Conservation (phyloP, 148 eudicot species). For the Diospyros kaki region DNA sequence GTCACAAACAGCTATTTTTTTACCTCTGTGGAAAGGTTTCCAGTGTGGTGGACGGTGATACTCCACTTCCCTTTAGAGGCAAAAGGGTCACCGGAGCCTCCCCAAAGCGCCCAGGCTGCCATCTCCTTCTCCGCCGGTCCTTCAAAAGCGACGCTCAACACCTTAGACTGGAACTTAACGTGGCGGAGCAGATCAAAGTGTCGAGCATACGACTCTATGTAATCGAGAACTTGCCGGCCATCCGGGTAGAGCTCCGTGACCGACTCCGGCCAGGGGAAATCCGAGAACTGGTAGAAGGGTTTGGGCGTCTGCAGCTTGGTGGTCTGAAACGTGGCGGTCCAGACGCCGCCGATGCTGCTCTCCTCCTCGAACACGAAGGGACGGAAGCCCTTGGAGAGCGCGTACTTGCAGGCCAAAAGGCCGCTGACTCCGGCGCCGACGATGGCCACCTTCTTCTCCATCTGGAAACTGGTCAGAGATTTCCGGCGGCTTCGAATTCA, state of each 20-base stretch:
- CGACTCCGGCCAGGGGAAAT: constrained; percentile 67
- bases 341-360: constrained; percentile 61
- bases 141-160: constrained; percentile 38
- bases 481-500: too few species aligned
- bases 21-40: constrained; percentile 35
- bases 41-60: constrained; percentile 30
- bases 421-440: constrained; percentile 77
- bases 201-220: constrained; percentile 51
- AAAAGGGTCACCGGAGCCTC: constrained; percentile 53
- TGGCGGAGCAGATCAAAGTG: constrained; percentile 47
- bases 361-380: constrained; percentile 69
- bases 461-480: not conserved
- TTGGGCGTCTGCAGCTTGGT: constrained; percentile 71
- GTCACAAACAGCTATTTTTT: too few species aligned
- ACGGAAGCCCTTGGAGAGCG: constrained; percentile 48
- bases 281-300: constrained; percentile 52
- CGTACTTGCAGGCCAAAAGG: constrained; percentile 73
- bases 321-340: constrained; percentile 52
- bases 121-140: constrained; percentile 40
- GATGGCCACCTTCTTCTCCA: constrained; percentile 34
- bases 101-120: constrained; percentile 50
- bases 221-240: constrained; percentile 42
- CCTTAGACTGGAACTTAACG: constrained; percentile 43
- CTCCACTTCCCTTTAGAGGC: constrained; percentile 49
- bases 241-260: constrained; percentile 37